A percentile compares a stretch with the other conserved stretches of the same genome.
phyloP scores from a whole-genome alignment of 2,329 filamentous ascomycete genomes.

The Truncatella angustata region DNA sequence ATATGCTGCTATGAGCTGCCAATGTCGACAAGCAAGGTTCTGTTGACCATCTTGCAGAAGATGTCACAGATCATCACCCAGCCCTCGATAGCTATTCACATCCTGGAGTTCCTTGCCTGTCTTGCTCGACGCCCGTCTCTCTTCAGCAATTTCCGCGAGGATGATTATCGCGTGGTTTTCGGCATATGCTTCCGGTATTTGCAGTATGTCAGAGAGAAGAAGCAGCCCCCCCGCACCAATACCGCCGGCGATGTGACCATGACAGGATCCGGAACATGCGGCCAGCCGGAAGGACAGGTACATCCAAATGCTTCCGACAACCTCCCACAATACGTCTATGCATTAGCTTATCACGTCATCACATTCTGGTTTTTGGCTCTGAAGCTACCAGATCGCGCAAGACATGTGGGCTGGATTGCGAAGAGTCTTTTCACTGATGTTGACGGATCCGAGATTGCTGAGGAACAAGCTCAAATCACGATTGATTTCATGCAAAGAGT shows the following conservation, averaged over 20 bases:
- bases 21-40: conserved; percentile 77
- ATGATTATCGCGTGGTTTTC: conserved; percentile 92
- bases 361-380: conserved; percentile 95
- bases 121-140: conserved; percentile 81
- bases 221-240: conserved; percentile 43
- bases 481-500: conserved; percentile 93
- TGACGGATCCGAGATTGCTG: conserved; percentile 70
- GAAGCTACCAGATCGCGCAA: conserved; percentile 78
- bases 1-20: conserved; percentile 95
- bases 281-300: conserved; percentile 19
- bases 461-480: conserved; percentile 91
- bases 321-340: conserved; percentile 89
- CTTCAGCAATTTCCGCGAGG: conserved; percentile 84
- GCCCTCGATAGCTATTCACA: conserved; percentile 86
- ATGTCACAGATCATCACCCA: conserved; percentile 97
- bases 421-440: conserved; percentile 80
- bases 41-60: conserved; percentile 83
- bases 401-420: conserved; percentile 86
- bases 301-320: conserved; percentile 58
- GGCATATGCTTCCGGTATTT: conserved; percentile 93
- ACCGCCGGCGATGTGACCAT: conserved; percentile 39
- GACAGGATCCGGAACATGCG: conserved; percentile 18
- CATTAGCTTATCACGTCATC: conserved; percentile 91
- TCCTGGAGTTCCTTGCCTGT: conserved; percentile 90
- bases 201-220: conserved; percentile 77